Conservation (phyloP, 2,329 filamentous ascomycete species). For the Akanthomyces muscarius region DNA sequence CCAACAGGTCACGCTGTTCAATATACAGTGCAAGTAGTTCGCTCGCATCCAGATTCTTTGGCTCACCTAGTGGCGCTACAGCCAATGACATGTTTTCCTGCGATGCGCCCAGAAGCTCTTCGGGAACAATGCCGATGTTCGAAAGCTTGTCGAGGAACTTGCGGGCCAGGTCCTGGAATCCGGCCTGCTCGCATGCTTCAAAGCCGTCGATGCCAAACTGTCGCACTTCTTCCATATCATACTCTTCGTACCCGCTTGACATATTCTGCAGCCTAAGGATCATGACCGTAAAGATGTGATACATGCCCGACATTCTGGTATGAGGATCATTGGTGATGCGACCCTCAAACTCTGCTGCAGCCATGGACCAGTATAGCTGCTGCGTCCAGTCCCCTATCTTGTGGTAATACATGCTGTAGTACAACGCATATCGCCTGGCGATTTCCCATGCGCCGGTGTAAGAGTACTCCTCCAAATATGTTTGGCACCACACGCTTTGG, state of each 20-base stretch:
- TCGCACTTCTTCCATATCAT: neutral
- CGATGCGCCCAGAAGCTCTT: neutral
- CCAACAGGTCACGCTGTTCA: neutral
- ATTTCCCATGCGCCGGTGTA: neutral
- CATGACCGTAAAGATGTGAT: constrained; percentile 1
- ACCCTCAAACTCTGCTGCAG: neutral
- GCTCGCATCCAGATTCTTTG: neutral
- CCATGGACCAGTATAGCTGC: neutral
- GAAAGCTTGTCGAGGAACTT: neutral
- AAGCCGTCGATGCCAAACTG: constrained; percentile 3
- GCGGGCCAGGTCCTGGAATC: constrained; percentile 2
- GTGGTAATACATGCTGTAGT: constrained; percentile 9
- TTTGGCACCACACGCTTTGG: constrained; percentile 2
- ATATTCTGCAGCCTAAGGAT: neutral
- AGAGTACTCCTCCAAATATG: neutral
- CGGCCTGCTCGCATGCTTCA: neutral
- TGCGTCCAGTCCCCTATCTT: constrained; percentile 2
- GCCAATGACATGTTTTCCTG: neutral
- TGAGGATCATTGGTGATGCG: neutral
- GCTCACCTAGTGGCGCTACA: neutral
- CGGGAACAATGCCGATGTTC: neutral
- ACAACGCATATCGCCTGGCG: neutral
- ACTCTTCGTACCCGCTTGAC: neutral
- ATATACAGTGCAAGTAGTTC: constrained; percentile 1
- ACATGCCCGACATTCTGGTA: neutral